Evolutionary conservation across 2,329 filamentous ascomycete species (phyloP), one percentile per base, ranked within the genome.

Genomic region (Triangularia setosa): DNA sequence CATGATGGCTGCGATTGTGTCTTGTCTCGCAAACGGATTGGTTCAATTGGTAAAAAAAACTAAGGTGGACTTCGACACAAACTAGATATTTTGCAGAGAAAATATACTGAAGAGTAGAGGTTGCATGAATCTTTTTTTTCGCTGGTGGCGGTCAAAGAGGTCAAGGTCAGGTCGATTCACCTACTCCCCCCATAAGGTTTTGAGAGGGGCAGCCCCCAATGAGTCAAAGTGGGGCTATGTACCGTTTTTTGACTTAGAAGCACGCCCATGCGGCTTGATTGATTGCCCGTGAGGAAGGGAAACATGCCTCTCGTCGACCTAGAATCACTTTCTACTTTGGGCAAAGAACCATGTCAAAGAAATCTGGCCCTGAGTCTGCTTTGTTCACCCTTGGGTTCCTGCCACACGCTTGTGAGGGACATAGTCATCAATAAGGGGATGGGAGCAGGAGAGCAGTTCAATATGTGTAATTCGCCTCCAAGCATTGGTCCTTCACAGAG

Each of bases 1-100:
- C 75, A 77, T 77, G 66, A 58, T 72, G 61, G 59, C 30, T 30
- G 28, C 28, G 55, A 61, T 53, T 48, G 3, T 48, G 40, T 21
- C 2, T 33, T 9, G 21, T 48, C 3, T 40, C 27, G 6, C 14
- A 25, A 48, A 40, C 58, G 14, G 25, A n/a, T 56, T 24, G 6
- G 25, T 12, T 25, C 27, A 60, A 60, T 58, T 52, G 40, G 21
- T 30, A 23, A 8, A n/a, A 11, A 54, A 25, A 21, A n/a, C 25
- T 14, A 54, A 7, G 3, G 27, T 25, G 40, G 11, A 48, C 3
- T 9, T 48, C 6, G 40, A 14, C 40, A 48, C 40, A 21, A 9
- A 18, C 12, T 48, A 14, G 40, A 21, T 48, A 9, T 48, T 21
- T 21, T 48, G 40, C 40, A 48, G n/a, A 23, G 18, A 9, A 48